Conservation (phyloP, 345 rosid species). For the Linum trigynum region DNA sequence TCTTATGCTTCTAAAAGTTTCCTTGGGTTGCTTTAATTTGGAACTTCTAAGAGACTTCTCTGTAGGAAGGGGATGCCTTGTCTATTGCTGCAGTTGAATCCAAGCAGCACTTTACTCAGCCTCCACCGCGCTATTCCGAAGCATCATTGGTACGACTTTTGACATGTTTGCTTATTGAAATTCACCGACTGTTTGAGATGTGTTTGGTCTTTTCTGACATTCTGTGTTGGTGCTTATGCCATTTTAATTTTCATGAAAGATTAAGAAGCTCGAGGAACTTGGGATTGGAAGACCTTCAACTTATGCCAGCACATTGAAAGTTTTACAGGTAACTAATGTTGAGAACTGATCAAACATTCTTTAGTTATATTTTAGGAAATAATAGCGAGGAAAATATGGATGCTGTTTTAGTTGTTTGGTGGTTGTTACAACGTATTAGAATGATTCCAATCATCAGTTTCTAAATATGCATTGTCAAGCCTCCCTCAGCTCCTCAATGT, state of each 20-base stretch:
- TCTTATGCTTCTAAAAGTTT: constrained; percentile 4
- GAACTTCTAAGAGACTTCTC: constrained; percentile 11
- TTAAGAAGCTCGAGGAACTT: constrained; percentile 93
- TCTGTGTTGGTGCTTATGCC: too few species aligned
- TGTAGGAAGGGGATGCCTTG: constrained; percentile 58
- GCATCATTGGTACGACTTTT: constrained; percentile 64
- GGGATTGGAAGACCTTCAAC: constrained; percentile 99
- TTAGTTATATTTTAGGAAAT: too few species aligned
- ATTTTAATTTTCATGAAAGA: constrained; percentile 35
- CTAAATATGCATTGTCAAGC: too few species aligned
- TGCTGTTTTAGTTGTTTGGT: too few species aligned
- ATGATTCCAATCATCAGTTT: too few species aligned
- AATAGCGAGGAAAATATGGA: too few species aligned
- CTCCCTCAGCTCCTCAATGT: too few species aligned
- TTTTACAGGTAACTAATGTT: constrained; percentile 53
- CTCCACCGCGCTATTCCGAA: constrained; percentile 81
- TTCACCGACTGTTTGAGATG: neutral
- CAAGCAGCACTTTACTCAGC: constrained; percentile 74
- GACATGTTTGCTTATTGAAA: neutral
- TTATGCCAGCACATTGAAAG: constrained; percentile 78
- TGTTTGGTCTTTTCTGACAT: too few species aligned
- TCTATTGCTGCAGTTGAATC: constrained; percentile 40
- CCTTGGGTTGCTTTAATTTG: neutral
- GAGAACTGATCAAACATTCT: neutral
- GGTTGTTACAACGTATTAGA: too few species aligned